These are phyloP conservation scores for Rosa hybrid DNA, from an alignment of 331 rosid species.

Conservation along the genomic window DNA sequence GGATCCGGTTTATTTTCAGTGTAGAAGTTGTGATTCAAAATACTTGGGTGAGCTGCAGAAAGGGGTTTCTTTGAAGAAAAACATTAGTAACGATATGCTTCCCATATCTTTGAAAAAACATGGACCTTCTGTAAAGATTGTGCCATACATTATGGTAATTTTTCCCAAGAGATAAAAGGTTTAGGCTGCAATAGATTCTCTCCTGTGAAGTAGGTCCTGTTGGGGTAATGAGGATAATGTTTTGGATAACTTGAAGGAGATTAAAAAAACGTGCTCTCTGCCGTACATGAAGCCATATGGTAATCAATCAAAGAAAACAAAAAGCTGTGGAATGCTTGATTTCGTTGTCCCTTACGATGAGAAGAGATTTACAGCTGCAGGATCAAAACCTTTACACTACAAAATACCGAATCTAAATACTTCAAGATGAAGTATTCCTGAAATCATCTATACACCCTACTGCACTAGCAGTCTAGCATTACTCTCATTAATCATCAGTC, in stretches of 20 bases:
- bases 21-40: not conserved
- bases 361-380: conserved; percentile 34
- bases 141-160: not conserved
- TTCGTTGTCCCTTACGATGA: not conserved
- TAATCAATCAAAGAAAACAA: not conserved
- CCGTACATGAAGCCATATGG: not conserved
- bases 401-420: conserved; percentile 35
- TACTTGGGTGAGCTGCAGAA: not conserved
- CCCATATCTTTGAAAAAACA: too few species aligned
- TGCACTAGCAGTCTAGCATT: conserved; percentile 11
- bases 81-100: too few species aligned
- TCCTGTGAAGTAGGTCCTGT: not conserved
- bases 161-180: too few species aligned
- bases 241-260: not conserved
- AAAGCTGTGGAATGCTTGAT: not conserved
- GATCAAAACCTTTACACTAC: conserved; percentile 41
- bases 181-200: not conserved
- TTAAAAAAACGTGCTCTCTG: not conserved
- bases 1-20: not conserved
- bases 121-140: not conserved
- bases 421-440: conserved; percentile 63
- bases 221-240: not conserved
- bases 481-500: conserved; percentile 1
- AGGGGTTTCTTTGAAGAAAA: not conserved
- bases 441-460: conserved; percentile 45